Evolutionary conservation across 2,329 filamentous ascomycete species (phyloP).

Genomic region (Aspergillus pseudoterreus): DNA sequence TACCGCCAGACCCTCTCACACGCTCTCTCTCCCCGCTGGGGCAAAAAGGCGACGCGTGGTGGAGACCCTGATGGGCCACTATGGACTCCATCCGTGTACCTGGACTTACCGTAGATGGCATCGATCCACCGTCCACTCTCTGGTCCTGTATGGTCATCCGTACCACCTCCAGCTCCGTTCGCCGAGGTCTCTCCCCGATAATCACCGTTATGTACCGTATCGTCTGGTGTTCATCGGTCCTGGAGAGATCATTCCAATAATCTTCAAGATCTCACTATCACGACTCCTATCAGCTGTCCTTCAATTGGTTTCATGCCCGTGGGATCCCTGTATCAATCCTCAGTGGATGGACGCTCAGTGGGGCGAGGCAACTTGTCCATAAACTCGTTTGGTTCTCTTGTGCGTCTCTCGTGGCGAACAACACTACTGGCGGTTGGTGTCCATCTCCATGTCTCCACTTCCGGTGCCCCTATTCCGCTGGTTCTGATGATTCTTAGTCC

Average conservation of each 20-base stretch:
- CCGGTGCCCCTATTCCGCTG: slow-evolving; percentile 16
- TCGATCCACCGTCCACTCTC: background rate
- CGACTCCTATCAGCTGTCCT: background rate
- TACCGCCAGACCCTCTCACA: background rate
- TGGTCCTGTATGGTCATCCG: background rate
- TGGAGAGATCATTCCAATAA: no score
- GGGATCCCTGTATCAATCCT: slow-evolving; percentile 1
- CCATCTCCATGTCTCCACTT: slow-evolving; percentile 15
- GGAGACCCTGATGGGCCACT: background rate
- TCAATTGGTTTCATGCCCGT: slow-evolving; percentile 2
- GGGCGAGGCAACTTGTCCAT: slow-evolving; percentile 15
- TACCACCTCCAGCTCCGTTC: no score
- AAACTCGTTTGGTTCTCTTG: slow-evolving; percentile 2
- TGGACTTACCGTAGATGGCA: background rate
- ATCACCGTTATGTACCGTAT: no score
- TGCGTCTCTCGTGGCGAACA: slow-evolving; percentile 11
- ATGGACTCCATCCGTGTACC: background rate
- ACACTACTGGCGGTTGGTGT: slow-evolving; percentile 11
- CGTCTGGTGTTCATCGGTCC: no score
- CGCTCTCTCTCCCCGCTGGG: no score
- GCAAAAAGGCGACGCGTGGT: background rate
- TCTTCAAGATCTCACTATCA: background rate
- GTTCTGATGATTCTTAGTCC: slow-evolving; percentile 3
- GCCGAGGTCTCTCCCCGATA: no score
- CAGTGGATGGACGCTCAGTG: slow-evolving; percentile 4